phyloP scores from a whole-genome alignment of 2,329 filamentous ascomycete genomes.

The Fusarium kyushuense region DNA sequence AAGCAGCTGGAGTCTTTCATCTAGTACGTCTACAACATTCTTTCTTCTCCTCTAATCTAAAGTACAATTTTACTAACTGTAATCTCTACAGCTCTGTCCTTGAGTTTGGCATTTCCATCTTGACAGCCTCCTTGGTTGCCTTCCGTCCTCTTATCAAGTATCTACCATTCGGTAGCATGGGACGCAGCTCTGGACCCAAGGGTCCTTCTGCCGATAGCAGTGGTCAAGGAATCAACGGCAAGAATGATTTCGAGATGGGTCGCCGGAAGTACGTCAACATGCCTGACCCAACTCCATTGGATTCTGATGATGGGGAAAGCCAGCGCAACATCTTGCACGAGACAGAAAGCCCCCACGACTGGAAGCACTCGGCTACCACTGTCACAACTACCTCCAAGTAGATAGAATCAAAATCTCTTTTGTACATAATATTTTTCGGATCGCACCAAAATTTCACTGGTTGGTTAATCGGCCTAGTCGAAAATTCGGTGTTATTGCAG shows the following conservation, averaged over 20 bases:
- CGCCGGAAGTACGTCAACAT: conserved; percentile 6
- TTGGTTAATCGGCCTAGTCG: no score
- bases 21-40: neutral
- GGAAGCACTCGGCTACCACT: neutral
- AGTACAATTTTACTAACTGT: neutral
- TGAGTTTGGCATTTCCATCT: conserved; percentile 8
- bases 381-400: neutral
- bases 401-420: neutral
- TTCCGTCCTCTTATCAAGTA: conserved; percentile 13
- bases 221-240: neutral
- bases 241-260: neutral
- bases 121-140: conserved; percentile 2
- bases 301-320: conserved; percentile 8
- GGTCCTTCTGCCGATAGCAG: neutral
- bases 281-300: neutral
- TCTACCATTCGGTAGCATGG: conserved; percentile 2
- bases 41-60: fast-evolving
- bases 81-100: neutral
- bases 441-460: neutral
- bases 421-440: neutral
- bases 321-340: conserved; percentile 3
- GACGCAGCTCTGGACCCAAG: neutral
- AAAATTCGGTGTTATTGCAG: neutral
- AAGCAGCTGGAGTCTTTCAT: conserved; percentile 12
- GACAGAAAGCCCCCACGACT: neutral